These are phyloP conservation scores for Mycena olivaceomarginata DNA, from an alignment of 768 basidiomycete species.

Conservation along the genomic window DNA sequence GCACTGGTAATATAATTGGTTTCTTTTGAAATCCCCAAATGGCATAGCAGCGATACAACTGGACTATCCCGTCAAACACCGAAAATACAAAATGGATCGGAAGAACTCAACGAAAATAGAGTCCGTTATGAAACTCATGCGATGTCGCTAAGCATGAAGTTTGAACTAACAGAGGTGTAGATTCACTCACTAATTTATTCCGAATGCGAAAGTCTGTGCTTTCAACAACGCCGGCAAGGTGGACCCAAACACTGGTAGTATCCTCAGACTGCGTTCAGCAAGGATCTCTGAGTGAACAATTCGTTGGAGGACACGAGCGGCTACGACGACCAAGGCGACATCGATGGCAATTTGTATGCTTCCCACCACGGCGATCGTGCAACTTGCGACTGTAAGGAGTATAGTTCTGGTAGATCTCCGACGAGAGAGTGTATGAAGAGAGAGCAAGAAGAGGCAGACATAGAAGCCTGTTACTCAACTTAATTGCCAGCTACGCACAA, in stretches of 20 bases:
- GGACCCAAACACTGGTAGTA: too few species aligned
- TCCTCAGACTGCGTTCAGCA: background rate
- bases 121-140: background rate
- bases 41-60: conserved; percentile 17
- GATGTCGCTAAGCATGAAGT: too few species aligned
- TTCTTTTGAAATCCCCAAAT: background rate
- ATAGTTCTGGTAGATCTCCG: background rate
- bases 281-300: background rate
- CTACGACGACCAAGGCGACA: background rate
- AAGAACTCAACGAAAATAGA: background rate
- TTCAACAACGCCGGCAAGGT: background rate
- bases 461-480: background rate
- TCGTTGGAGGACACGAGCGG: background rate
- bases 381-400: background rate
- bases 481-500: background rate
- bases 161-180: background rate
- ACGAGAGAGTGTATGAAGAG: background rate
- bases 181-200: background rate
- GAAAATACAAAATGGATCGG: background rate
- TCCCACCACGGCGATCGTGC: background rate
- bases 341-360: background rate
- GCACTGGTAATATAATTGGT: background rate
- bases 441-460: background rate
- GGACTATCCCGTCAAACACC: background rate
- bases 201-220: background rate